A percentile compares a stretch with the other conserved stretches of the same genome.
phyloP scores from a whole-genome alignment of 495 filamentous ascomycete species.

The Friedmanniomyces simplex region DNA sequence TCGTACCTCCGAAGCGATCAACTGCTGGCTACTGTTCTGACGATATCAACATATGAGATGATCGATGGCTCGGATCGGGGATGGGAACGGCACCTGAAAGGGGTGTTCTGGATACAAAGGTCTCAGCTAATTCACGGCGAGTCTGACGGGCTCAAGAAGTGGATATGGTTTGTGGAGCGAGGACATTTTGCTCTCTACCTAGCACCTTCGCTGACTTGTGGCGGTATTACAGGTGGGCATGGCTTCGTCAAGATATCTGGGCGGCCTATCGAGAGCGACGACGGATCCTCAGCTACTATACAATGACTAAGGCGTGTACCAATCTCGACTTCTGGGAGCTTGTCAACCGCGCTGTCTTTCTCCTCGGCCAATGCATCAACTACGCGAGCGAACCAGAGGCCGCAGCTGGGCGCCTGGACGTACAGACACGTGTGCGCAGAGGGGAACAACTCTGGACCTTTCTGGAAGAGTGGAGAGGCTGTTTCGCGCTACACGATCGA shows the following conservation, averaged over 20 bases:
- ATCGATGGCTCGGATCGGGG: constrained; percentile 10
- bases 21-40: constrained; percentile 6
- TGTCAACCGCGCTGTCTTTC: constrained; percentile 12
- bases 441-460: not conserved
- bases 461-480: constrained; percentile 1
- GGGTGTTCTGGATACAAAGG: constrained; percentile 29
- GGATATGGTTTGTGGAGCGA: constrained; percentile 21
- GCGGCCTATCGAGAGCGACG: constrained; percentile 26
- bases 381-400: constrained; percentile 16
- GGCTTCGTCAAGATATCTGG: constrained; percentile 30
- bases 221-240: constrained; percentile 22
- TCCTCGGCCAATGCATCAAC: constrained; percentile 18
- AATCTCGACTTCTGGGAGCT: constrained; percentile 18
- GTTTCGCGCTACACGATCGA: not conserved
- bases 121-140: constrained; percentile 27
- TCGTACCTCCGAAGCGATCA: not conserved
- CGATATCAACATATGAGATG: constrained; percentile 8
- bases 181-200: not conserved
- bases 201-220: not conserved
- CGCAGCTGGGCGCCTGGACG: not conserved
- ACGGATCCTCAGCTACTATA: constrained; percentile 23
- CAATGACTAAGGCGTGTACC: constrained; percentile 14
- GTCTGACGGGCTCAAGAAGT: constrained; percentile 22
- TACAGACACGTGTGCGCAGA: not conserved
- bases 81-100: constrained; percentile 26